Conservation (phyloP, 306 rosid genomes). For the Vigna angularis region DNA sequence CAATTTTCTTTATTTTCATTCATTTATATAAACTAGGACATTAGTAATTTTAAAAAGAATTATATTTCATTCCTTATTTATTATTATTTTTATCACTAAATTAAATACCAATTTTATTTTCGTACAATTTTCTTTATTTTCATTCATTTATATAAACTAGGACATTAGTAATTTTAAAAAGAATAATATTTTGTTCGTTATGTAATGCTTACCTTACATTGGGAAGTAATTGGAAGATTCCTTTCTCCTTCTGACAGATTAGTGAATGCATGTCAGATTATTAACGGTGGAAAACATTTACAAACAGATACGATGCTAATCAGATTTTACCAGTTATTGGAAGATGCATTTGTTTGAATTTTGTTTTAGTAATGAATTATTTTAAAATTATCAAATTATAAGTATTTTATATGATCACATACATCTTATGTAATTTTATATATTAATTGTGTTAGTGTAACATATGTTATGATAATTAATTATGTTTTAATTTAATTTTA, state of each 20-base stretch:
- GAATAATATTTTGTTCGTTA: neutral
- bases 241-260: neutral
- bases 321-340: too few relatives aligned
- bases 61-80: neutral
- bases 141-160: neutral
- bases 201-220: neutral
- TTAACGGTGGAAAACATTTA: slow-evolving; percentile 20
- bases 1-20: neutral
- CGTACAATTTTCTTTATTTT: neutral
- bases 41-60: neutral
- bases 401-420: too few relatives aligned
- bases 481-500: too few relatives aligned
- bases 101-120: neutral
- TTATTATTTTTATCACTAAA: too few relatives aligned
- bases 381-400: too few relatives aligned
- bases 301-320: neutral
- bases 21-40: neutral
- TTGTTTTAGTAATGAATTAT: too few relatives aligned
- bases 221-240: neutral
- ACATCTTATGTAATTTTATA: too few relatives aligned
- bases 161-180: neutral
- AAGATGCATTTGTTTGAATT: too few relatives aligned
- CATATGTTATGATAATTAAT: too few relatives aligned
- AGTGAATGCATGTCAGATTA: neutral
- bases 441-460: too few relatives aligned